Conservation (phyloP, 1,139 yeast species). For the Yamadazyma aaseri region DNA sequence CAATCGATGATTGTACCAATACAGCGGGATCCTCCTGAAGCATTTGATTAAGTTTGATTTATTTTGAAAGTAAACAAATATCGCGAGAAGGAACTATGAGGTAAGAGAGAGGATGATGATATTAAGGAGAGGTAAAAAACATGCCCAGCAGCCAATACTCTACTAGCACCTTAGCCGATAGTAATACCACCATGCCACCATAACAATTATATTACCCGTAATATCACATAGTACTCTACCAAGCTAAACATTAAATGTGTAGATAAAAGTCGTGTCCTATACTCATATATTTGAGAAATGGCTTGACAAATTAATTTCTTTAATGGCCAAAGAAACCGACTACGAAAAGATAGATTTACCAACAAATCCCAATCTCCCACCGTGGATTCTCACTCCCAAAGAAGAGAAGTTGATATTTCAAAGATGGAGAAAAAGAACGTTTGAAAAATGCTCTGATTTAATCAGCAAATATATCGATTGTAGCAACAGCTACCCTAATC, state of each 20-base stretch:
- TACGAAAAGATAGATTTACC: slow-evolving; percentile 43
- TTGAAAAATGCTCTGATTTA: slow-evolving; percentile 65
- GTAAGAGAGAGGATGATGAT: no score
- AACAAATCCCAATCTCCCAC: slow-evolving; percentile 56
- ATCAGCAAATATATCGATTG: slow-evolving; percentile 51
- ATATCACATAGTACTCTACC: no score
- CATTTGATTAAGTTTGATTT: slow-evolving; percentile 15
- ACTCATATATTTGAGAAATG: neutral
- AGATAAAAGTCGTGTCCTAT: no score
- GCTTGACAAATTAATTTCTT: neutral
- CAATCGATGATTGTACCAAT: slow-evolving; percentile 39
- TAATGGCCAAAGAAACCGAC: slow-evolving; percentile 29
- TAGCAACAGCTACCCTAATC: slow-evolving; percentile 38
- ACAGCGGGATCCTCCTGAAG: slow-evolving; percentile 37
- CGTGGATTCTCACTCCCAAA: slow-evolving; percentile 82
- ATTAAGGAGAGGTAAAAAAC: no score
- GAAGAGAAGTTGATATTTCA: slow-evolving; percentile 82
- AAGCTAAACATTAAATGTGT: no score
- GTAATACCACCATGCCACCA: no score
- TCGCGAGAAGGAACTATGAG: no score
- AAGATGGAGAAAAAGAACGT: slow-evolving; percentile 74
- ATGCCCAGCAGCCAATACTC: no score
- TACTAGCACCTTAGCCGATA: no score
- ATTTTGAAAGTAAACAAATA: slow-evolving; percentile 3
- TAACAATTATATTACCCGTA: no score